Conservation (phyloP, 495 filamentous ascomycete genomes). For the Aspergillus panamensis region DNA sequence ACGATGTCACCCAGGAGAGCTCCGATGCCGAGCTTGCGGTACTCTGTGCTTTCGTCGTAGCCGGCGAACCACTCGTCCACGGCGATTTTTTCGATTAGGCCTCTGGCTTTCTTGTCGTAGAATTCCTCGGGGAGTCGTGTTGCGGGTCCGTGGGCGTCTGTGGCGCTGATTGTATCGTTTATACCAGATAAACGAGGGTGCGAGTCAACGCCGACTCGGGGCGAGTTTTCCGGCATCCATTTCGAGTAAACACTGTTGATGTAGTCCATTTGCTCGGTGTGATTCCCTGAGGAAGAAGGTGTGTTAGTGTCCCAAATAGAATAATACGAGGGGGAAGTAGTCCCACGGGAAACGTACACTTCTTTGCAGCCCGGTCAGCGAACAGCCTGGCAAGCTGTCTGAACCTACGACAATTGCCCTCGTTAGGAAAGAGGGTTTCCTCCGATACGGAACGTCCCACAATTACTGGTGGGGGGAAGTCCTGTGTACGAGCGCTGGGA, state of each 20-base stretch:
- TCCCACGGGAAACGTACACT: slow-evolving; percentile 47
- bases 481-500: slow-evolving; percentile 55
- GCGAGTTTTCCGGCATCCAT: slow-evolving; percentile 72
- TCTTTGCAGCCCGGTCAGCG: slow-evolving; percentile 71
- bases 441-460: slow-evolving; percentile 67
- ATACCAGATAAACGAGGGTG: slow-evolving; percentile 83
- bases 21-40: slow-evolving; percentile 82
- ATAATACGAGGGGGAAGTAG: not conserved
- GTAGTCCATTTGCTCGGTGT: slow-evolving; percentile 77
- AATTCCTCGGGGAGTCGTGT: slow-evolving; percentile 80
- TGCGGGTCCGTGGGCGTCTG: slow-evolving; percentile 74
- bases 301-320: not conserved
- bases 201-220: slow-evolving; percentile 73
- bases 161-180: slow-evolving; percentile 90
- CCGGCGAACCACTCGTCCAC: slow-evolving; percentile 94
- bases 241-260: slow-evolving; percentile 71
- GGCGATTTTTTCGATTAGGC: slow-evolving; percentile 71
- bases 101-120: slow-evolving; percentile 70
- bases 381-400: slow-evolving; percentile 75
- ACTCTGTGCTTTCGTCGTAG: slow-evolving; percentile 79
- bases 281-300: slow-evolving; percentile 53
- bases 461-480: slow-evolving; percentile 70
- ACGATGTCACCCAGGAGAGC: slow-evolving; percentile 78
- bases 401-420: slow-evolving; percentile 78
- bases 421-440: slow-evolving; percentile 92